Base-by-base conservation (phyloP, 345 rosid species). In the Pseudoturritis turrita region DNA sequence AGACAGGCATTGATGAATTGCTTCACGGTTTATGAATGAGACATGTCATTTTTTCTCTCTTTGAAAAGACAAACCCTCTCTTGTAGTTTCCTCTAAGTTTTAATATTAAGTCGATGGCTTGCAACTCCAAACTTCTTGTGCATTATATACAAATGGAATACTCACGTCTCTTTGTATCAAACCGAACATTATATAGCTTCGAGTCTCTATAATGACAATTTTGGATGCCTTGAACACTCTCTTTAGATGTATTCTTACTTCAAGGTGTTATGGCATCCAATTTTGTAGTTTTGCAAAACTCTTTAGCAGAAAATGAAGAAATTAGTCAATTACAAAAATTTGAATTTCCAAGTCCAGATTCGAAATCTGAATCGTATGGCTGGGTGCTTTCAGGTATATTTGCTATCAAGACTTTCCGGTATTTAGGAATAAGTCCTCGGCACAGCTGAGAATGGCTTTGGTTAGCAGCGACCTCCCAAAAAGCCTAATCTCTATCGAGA, bases 11-110 rank as follows among this genome's bases (percentile, higher is more conserved):
- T 43, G 62, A 12, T 33, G 12, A 2, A 40, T 22, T 54, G 56
- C 40, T 72, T 62, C 54, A 41, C 5, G 54, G 26, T 44, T 63
- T 54, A 22, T 72, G 11, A 53, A n/a, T 44, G 7, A 18, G 8
- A 60, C 41, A 17, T 36, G 57, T 71, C 31, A 11, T 11, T 31
- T 49, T 49, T 33, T 33, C 28, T 14, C 44, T 64, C n/a, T 73
- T 45, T 36, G 17, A 18, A 45, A 63, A 18, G 22, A 54, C 40
- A 2, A 23, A 72, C 43, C 55, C 50, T 37, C 46, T 17, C 10
- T 35, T 54, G 53, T 73, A 65, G 53, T 73, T 37, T 57, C 19
- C 26, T 39, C 59, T 46, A 35, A 55, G 58, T 64, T 64, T 25
- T 9, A 46, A 56, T 56, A 55, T 14, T 23, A 22, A 33, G 58